A percentile compares a stretch with the other conserved stretches of the same genome.
Conservation (phyloP, 495 filamentous ascomycete genomes). For the Tuber brumale region DNA sequence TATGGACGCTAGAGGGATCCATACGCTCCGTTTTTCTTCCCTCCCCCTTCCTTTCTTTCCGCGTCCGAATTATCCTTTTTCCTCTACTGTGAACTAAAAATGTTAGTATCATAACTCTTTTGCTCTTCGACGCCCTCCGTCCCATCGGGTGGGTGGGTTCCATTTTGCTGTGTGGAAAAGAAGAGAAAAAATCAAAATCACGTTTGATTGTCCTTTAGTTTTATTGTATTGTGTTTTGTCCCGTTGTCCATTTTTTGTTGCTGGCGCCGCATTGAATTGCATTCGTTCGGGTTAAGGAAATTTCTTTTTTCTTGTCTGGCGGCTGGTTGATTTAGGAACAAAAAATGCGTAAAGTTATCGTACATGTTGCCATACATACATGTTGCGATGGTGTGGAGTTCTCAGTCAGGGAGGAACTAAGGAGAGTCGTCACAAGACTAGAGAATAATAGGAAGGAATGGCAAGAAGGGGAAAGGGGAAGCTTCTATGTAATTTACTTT, state of each 20-base stretch:
- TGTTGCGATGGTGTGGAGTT: background rate
- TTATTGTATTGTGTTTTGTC: background rate
- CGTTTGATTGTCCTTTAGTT: background rate
- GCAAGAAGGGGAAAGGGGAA: background rate
- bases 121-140: background rate
- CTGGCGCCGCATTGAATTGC: background rate
- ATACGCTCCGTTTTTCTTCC: background rate
- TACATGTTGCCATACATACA: background rate
- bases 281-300: background rate
- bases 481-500: slow-evolving; percentile 37
- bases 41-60: background rate
- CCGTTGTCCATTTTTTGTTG: background rate
- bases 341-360: background rate
- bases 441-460: background rate
- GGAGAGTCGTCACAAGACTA: background rate
- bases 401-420: background rate
- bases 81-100: background rate
- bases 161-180: background rate
- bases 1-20: background rate
- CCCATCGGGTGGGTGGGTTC: background rate
- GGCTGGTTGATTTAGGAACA: background rate
- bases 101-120: background rate
- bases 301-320: background rate
- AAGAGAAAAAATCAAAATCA: background rate
- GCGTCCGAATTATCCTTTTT: background rate